These are phyloP conservation scores for Serendipita sp. DNA, from an alignment of 768 basidiomycete genomes.

Conservation along the genomic window DNA sequence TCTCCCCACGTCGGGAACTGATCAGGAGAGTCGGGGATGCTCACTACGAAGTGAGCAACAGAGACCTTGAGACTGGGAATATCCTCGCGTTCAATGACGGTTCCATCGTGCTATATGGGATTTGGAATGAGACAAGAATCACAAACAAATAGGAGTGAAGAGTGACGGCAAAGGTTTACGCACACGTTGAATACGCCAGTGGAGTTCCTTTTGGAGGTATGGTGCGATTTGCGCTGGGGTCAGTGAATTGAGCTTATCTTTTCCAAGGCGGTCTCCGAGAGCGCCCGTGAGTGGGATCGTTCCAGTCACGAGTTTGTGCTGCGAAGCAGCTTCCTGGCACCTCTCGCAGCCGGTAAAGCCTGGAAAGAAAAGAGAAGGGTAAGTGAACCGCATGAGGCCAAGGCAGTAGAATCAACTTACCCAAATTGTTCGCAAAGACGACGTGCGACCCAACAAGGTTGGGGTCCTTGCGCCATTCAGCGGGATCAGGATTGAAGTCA, in stretches of 20 bases:
- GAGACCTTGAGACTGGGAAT: slow-evolving; percentile 4
- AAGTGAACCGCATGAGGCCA: background rate
- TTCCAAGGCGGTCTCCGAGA: slow-evolving; percentile 16
- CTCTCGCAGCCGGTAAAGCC: slow-evolving; percentile 24
- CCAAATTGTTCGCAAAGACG: slow-evolving; percentile 24
- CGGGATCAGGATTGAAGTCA: slow-evolving; percentile 21
- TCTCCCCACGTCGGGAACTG: background rate
- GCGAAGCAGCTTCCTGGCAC: slow-evolving; percentile 20
- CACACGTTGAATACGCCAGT: slow-evolving; percentile 29
- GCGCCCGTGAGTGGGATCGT: slow-evolving; percentile 29
- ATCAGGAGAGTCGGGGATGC: background rate
- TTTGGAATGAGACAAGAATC: background rate
- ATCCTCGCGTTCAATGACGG: background rate
- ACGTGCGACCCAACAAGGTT: slow-evolving; percentile 29
- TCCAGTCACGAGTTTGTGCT: slow-evolving; percentile 22
- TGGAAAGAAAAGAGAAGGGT: background rate
- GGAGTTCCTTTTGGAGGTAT: slow-evolving; percentile 25
- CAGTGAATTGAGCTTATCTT: slow-evolving; percentile 18
- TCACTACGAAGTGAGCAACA: background rate
- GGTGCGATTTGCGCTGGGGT: slow-evolving; percentile 24
- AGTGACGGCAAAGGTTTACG: background rate
- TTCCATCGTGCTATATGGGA: background rate
- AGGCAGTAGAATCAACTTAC: background rate
- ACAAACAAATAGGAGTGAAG: background rate
- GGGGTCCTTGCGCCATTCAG: slow-evolving; percentile 22